Evolutionary conservation across 352 stramenopile species (phyloP).

Genomic region (Blastocystis sp.): DNA sequence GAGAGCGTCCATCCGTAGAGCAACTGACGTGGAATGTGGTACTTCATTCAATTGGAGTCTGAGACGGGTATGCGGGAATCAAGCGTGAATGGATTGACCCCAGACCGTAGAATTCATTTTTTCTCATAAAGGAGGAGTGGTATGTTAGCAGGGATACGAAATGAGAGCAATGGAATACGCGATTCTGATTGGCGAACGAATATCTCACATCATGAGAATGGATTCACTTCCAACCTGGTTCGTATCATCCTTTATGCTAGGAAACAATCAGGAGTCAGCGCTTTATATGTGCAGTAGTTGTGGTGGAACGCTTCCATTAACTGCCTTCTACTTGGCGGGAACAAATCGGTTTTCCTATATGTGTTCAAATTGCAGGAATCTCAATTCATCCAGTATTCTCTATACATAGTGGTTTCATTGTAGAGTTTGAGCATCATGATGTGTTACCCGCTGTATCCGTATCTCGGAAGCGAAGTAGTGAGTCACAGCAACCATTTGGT

Average conservation of each 20-base stretch:
- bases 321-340: not conserved
- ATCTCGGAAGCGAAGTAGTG: not conserved
- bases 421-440: not conserved
- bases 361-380: not conserved
- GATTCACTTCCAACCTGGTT: not conserved
- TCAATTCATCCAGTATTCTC: not conserved
- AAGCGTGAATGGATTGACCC: too few relatives aligned
- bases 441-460: not conserved
- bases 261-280: not conserved
- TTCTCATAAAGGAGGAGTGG: too few relatives aligned
- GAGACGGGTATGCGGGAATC: too few relatives aligned
- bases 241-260: not conserved
- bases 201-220: not conserved
- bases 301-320: not conserved
- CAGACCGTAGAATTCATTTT: too few relatives aligned
- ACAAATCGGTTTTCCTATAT: not conserved
- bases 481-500: not conserved
- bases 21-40: not conserved
- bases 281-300: not conserved
- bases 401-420: not conserved
- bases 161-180: not conserved
- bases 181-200: not conserved
- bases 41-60: not conserved
- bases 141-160: not conserved
- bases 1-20: conserved; percentile 6